Evolutionary conservation across 139 green algal genomes (phyloP), one percentile per base, ranked within the genome.

Genomic region (Auxenochlorella pyrenoidosa): DNA sequence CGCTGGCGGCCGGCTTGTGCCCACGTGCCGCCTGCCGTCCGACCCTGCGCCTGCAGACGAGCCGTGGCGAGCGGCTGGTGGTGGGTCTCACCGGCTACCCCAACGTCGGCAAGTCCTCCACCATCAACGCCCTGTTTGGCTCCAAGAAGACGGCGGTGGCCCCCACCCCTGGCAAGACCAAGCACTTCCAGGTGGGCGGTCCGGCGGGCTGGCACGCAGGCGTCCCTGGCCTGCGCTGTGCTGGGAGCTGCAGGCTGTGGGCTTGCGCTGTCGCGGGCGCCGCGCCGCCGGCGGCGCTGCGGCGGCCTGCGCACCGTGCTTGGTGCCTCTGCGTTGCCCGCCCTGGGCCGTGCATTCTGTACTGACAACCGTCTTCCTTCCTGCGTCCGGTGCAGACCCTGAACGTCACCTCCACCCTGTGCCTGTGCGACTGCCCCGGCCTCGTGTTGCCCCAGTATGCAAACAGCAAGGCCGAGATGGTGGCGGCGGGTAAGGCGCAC

Each of bases 131-230:
- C 3, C 90, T 99, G 28, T 97, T 98, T 91, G 97, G 97, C 12
- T 87, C 90, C 72, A 99, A 99, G 88, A 99, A 98, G 90, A 99
- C 97, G 2, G 95, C 95, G 0, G 98, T 99, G 28, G 95, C 96
- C 44, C 89, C 97, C 16, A 99, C 98, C 12, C 97, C 97, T 0
- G 97, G 97, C 87, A 99, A 99, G 89, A 99, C 97, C 40, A 99
- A 99, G 92, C 98, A 99, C 91, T 99, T 99, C 86, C 97, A 85
- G 80, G 80, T 76, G 36, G 43, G 24, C 22, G 22, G 30, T n/a
- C 4, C 6, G 32, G 68, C 5, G 44, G 68, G 68, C 3, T n/a
- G 28, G 28, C 5, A n/a, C n/a, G n/a, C n/a, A n/a, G n/a, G n/a
- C n/a, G n/a, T n/a, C n/a, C n/a, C n/a, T n/a, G n/a, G n/a, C n/a